Base-by-base conservation (phyloP, 805 yeast species). In the Candida suzukii region DNA sequence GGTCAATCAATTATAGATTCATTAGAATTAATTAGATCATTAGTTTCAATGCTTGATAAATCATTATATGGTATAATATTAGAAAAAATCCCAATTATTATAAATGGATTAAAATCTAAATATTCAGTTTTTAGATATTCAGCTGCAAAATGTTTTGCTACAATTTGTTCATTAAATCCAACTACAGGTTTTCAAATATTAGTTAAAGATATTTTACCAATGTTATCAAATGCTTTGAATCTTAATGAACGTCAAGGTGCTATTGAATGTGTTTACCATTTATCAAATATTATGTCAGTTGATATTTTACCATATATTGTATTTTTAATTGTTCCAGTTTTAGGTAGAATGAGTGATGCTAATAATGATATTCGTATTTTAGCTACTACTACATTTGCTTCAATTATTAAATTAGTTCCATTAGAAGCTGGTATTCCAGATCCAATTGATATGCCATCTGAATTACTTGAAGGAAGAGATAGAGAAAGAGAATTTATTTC, bases 281-380 rank as follows among this genome's bases (percentile, higher is more conserved):
- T 93, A 37, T 78, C 95, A 2, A 70, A 71, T 31, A 74, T 83
- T 3, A 88, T 93, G 96, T 97, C 95, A 1, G 69, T 86, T 8
- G 84, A 77, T 45, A 88, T 95, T 42, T 66, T 93, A 46, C 99
- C 99, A 0, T 93, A 91, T 60, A 90, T 93, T 37, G 95, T 93
- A 29, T 93, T 93, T 60, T 73, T 93, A 52, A 88, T 93, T 59
- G 98, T 95, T 22, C 99, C 99, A 11, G 88, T 93, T 4, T 68
- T 93, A 51, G 99, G 99, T 35, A 75, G 99, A 56, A 93, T 93
- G 99, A 90, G 96, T 70, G 99, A 93, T 61, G 71, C 95, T 2
- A 87, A 91, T 56, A 73, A 72, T 40, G 96, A 87, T 56, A 82
- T 90, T n/a, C 76, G 99, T 53, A 72, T 83, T 16, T 64, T 95